A percentile compares a stretch with the other conserved stretches of the same genome.
Evolutionary conservation across 2,329 filamentous ascomycete genomes (phyloP).

Genomic region (Thermothelomyces thermophilus): DNA sequence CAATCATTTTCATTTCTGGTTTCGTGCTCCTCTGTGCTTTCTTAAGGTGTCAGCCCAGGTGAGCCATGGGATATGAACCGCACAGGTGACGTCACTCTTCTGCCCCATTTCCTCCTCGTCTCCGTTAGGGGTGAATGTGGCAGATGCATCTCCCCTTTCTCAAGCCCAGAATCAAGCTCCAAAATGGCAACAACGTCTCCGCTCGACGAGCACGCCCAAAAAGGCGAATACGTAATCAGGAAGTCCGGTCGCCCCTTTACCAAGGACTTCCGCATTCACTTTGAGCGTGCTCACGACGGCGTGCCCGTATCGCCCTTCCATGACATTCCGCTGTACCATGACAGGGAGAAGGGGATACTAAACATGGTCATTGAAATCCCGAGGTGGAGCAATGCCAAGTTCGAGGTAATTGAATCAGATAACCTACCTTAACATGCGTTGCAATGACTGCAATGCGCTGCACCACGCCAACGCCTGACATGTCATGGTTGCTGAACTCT

Average conservation of each 20-base stretch:
- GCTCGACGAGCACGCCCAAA: background rate
- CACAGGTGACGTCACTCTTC: no score
- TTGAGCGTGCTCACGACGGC: slow-evolving; percentile 78
- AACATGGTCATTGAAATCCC: slow-evolving; percentile 99
- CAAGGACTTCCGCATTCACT: slow-evolving; percentile 90
- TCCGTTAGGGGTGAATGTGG: no score
- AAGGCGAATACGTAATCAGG: slow-evolving; percentile 58
- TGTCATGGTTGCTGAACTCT: no score
- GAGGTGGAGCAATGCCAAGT: slow-evolving; percentile 98
- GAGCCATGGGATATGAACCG: no score
- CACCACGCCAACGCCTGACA: no score
- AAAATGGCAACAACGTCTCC: background rate
- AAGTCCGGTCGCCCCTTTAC: slow-evolving; percentile 87
- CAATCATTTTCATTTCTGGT: no score
- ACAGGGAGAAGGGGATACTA: slow-evolving; percentile 84
- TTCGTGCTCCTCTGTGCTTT: no score
- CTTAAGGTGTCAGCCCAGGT: no score
- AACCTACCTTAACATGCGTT: background rate
- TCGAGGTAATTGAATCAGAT: slow-evolving; percentile 60
- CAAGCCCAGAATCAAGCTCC: no score
- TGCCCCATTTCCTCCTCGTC: no score
- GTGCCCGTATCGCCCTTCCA: slow-evolving; percentile 90
- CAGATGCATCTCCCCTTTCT: no score
- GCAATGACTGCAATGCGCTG: no score
- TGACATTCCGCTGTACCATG: slow-evolving; percentile 95